A percentile compares a stretch with the other conserved stretches of the same genome.
These are phyloP conservation scores for Chlorella sp. DNA, from an alignment of 139 green algal genomes.

Conservation along the genomic window DNA sequence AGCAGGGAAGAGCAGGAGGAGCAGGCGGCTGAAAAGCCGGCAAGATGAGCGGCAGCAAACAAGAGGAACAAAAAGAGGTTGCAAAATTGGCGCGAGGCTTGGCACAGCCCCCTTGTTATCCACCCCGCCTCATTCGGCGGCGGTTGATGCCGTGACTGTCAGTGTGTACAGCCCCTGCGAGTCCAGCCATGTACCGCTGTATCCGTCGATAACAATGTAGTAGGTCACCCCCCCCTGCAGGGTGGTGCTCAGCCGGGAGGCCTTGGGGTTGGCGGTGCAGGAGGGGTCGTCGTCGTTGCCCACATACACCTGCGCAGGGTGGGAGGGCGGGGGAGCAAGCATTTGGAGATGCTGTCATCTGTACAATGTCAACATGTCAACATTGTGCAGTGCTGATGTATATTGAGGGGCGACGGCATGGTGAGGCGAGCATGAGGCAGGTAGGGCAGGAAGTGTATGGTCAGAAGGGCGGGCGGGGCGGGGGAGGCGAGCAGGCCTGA, in stretches of 20 bases:
- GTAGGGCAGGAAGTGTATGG: too few species aligned
- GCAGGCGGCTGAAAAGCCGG: neutral
- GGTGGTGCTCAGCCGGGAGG: conserved; percentile 19
- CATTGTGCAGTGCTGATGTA: too few species aligned
- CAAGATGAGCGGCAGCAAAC: neutral
- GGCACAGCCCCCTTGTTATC: neutral
- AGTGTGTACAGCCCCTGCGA: conserved; percentile 25
- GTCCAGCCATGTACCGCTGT: conserved; percentile 13
- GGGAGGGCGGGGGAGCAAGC: too few species aligned
- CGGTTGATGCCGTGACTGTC: neutral
- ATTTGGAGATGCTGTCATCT: too few species aligned
- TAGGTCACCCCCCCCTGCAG: neutral
- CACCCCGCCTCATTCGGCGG: neutral
- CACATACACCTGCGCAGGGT: conserved; percentile 6
- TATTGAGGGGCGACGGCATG: too few species aligned
- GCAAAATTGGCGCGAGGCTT: neutral
- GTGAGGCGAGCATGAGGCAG: too few species aligned
- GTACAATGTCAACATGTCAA: too few species aligned
- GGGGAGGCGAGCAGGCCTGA: too few species aligned
- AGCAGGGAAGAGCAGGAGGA: neutral
- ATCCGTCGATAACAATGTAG: conserved; percentile 32
- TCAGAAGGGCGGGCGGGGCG: too few species aligned
- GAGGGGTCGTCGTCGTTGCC: conserved; percentile 36
- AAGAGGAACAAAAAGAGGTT: neutral
- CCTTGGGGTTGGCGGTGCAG: conserved; percentile 34